Conservation (phyloP, 805 yeast genomes). For the Starmerella ratchasimensis region DNA sequence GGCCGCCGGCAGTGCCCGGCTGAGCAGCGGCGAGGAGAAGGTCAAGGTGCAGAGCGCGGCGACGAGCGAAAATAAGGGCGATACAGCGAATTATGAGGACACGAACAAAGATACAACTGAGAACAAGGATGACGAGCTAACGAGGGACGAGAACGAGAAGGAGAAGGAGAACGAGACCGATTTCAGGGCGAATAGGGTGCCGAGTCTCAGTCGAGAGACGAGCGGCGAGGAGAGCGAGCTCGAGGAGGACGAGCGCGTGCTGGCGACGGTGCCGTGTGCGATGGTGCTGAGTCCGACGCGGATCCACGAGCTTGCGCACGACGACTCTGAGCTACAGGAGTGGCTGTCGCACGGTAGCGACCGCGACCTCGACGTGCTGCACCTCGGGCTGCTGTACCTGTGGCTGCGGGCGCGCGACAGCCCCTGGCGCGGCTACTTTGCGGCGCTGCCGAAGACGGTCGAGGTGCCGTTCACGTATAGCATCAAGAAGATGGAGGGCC, state of each 20-base stretch:
- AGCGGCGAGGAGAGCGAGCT: not conserved
- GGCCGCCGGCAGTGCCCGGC: too few species aligned
- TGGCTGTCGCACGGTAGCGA: constrained; percentile 12
- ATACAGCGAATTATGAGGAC: too few species aligned
- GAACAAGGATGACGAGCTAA: not conserved
- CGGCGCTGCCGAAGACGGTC: constrained; percentile 22
- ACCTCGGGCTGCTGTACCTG: constrained; percentile 16
- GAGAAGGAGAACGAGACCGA: not conserved
- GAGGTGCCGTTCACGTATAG: constrained; percentile 24
- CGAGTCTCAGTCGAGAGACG: too few species aligned
- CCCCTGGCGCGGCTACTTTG: constrained; percentile 20
- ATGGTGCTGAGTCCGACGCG: constrained; percentile 7
- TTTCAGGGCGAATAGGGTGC: too few species aligned
- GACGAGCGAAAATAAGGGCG: too few species aligned
- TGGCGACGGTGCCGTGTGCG: constrained; percentile 11
- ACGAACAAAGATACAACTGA: not conserved
- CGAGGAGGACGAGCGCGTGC: constrained; percentile 3
- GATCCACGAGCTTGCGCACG: constrained; percentile 8
- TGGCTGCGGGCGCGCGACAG: constrained; percentile 7
- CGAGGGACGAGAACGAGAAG: not conserved
- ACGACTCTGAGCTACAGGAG: constrained; percentile 5
- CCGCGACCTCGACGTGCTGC: constrained; percentile 10
- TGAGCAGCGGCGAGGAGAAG: too few species aligned
- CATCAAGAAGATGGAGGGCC: constrained; percentile 18
- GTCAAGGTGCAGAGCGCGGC: too few species aligned